Evolutionary conservation across 2,329 filamentous ascomycete species (phyloP), one percentile per base, ranked within the genome.

Genomic region (Trichocomaceae sp.): DNA sequence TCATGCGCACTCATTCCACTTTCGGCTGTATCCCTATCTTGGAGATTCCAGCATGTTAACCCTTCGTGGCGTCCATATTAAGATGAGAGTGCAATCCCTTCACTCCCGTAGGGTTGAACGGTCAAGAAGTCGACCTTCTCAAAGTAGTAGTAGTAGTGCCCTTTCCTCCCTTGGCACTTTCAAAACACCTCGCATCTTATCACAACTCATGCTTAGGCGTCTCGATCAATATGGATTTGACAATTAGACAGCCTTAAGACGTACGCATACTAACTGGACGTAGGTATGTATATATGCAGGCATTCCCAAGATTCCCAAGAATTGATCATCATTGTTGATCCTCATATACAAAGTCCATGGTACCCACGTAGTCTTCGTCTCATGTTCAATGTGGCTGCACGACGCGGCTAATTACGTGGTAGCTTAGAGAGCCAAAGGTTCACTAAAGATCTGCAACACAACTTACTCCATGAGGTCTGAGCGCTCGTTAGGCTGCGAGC

Each of bases 1-100:
- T 51, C 49, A 51, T 44, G 12, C 44, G 37, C 39, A 51, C 8
- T n/a, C 33, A 20, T 19, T n/a, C 50, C 50, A 22, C 31, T 35
- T 35, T 33, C 22, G 41, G 23, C 48, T 23, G 42, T 39, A 31
- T 6, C 48, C 48, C 48, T n/a, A n/a, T n/a, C n/a, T n/a, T 29
- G 48, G 22, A 10, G 22, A 31, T 50, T 15, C 23, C 29, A 15
- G 48, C 19, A 37, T 31, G 26, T 50, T 10, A 20, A 19, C n/a
- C 39, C n/a, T 10, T 33, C 29, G 12, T 5, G 29, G 29, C 4
- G 29, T 33, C 29, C 29, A 33, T 33, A 33, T 33, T 10, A 33
- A 5, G 12, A 10, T 5, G 2, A 9, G 12, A 33, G 29, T 33
- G 6, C 7, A 33, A 33, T 35, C 31, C 31, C 31, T 35, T 35